These are phyloP conservation scores for Mikania micrantha DNA, from an alignment of 129 eudicot genomes.

Conservation along the genomic window DNA sequence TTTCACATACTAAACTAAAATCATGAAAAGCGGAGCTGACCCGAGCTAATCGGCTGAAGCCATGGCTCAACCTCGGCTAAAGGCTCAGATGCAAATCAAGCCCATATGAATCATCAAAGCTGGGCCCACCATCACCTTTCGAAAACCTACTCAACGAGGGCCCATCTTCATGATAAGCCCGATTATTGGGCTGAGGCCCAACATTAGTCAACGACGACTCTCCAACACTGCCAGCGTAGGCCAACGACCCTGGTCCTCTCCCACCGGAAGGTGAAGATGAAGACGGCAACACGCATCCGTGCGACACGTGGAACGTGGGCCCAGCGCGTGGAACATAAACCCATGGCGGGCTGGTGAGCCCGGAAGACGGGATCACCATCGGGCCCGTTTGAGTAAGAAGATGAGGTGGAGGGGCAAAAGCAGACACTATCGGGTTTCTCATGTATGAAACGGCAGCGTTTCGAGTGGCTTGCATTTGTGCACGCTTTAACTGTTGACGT, in stretches of 20 bases:
- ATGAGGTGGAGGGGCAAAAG: slow-evolving; percentile 83
- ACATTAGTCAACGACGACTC: slow-evolving; percentile 39
- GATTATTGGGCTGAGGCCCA: slow-evolving; percentile 49
- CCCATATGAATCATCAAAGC: slow-evolving; percentile 62
- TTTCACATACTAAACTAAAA: slow-evolving; percentile 6
- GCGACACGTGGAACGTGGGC: slow-evolving; percentile 60
- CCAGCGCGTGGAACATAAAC: slow-evolving; percentile 76
- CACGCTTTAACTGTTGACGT: slow-evolving; percentile 79
- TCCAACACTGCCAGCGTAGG: slow-evolving; percentile 47
- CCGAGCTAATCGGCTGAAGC: slow-evolving; percentile 24
- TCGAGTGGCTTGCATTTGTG: slow-evolving; percentile 84
- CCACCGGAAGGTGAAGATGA: slow-evolving; percentile 29
- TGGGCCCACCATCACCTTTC: slow-evolving; percentile 56
- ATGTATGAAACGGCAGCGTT: slow-evolving; percentile 85
- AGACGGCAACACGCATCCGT: slow-evolving; percentile 54
- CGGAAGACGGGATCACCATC: slow-evolving; percentile 40
- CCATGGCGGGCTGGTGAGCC: slow-evolving; percentile 47
- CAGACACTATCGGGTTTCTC: slow-evolving; percentile 79
- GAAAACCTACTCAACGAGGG: slow-evolving; percentile 70
- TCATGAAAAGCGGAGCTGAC: not conserved
- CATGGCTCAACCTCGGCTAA: slow-evolving; percentile 45
- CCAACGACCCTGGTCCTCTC: slow-evolving; percentile 45
- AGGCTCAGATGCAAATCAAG: slow-evolving; percentile 85
- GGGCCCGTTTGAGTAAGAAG: slow-evolving; percentile 53
- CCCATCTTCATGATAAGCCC: slow-evolving; percentile 47